These are phyloP conservation scores for Ailanthus altissimus DNA, from an alignment of 345 rosid genomes.

Conservation along the genomic window DNA sequence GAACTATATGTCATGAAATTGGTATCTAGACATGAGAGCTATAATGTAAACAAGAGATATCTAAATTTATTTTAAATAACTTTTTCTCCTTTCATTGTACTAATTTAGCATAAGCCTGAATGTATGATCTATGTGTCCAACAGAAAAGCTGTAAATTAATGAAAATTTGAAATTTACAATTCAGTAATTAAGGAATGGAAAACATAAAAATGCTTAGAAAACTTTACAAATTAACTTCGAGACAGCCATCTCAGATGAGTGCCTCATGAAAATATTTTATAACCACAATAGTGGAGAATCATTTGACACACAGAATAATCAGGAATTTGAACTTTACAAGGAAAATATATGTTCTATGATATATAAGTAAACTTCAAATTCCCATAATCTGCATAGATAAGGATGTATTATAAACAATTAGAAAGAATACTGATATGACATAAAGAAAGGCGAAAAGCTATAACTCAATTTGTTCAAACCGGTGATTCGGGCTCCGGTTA, in stretches of 20 bases:
- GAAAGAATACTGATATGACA: neutral
- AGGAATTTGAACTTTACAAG: neutral
- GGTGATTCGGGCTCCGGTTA: neutral
- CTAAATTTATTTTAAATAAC: neutral
- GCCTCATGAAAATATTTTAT: neutral
- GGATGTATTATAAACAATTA: too few species aligned
- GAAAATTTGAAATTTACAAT: neutral
- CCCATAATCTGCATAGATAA: too few species aligned
- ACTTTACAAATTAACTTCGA: neutral
- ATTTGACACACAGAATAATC: neutral
- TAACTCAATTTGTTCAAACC: neutral
- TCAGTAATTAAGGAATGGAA: too few species aligned
- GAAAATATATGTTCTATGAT: too few species aligned
- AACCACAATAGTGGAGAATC: neutral
- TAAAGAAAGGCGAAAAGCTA: neutral
- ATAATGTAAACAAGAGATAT: neutral
- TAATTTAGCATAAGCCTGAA: neutral
- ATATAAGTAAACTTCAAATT: too few species aligned
- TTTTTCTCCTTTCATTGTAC: neutral
- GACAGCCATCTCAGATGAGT: neutral
- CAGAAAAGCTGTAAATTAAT: neutral
- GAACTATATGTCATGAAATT: slow-evolving; percentile 7
- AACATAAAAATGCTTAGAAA: neutral
- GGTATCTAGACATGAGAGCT: neutral
- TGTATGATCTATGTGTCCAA: neutral